These are phyloP conservation scores for Osmanthus fragrans DNA, from an alignment of 257 asterid genomes.

Conservation along the genomic window DNA sequence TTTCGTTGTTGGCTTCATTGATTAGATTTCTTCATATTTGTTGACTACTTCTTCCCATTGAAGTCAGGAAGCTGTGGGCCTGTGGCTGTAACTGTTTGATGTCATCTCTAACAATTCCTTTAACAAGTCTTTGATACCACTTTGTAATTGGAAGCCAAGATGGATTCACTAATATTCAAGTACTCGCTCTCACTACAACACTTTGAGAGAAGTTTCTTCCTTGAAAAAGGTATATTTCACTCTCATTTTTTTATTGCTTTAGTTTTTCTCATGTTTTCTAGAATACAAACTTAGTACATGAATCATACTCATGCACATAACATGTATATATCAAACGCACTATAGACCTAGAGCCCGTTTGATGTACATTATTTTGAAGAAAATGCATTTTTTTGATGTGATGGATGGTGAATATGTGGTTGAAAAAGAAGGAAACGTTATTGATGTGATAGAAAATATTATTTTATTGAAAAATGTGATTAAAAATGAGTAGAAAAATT, in stretches of 20 bases:
- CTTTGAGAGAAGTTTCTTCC: background rate
- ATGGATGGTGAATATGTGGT: no score
- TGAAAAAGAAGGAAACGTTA: no score
- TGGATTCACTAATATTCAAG: background rate
- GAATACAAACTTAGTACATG: background rate
- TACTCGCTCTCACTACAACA: background rate
- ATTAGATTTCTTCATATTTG: background rate
- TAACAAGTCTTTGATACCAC: background rate
- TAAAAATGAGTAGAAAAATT: no score
- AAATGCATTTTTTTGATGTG: no score
- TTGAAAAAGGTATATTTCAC: background rate
- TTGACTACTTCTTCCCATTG: background rate
- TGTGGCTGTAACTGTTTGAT: background rate
- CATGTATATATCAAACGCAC: background rate
- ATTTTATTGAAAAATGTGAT: no score
- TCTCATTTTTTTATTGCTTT: background rate
- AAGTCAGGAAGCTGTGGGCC: background rate
- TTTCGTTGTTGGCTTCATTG: background rate
- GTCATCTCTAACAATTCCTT: background rate
- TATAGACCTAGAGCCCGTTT: no score
- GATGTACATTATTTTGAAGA: no score
- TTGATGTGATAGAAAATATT: no score
- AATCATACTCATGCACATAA: background rate
- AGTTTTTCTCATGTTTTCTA: background rate
- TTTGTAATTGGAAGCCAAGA: background rate